Conservation (phyloP, 2,329 filamentous ascomycete species). For the Ceratocystiopsis sp. region DNA sequence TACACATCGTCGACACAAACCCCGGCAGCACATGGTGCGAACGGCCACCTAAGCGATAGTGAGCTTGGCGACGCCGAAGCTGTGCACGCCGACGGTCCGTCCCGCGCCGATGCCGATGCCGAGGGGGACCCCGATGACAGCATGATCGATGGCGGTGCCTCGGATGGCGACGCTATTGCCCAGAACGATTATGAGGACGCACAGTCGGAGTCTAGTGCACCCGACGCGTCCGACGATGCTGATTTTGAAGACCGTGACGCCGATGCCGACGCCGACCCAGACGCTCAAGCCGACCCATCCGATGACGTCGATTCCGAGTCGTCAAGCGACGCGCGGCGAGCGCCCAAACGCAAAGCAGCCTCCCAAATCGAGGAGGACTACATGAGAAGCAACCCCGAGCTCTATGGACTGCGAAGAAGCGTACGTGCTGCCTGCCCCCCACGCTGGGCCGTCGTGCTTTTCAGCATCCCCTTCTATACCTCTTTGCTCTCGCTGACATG, state of each 20-base stretch:
- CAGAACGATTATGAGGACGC: constrained; percentile 22
- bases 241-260: constrained; percentile 49
- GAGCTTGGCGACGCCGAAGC: constrained; percentile 56
- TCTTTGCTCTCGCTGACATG: constrained; percentile 15
- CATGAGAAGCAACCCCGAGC: constrained; percentile 79
- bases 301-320: constrained; percentile 43
- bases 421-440: constrained; percentile 34
- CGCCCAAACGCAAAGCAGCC: constrained; percentile 54
- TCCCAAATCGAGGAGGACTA: constrained; percentile 56
- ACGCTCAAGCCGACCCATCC: constrained; percentile 53
- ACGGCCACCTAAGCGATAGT: constrained; percentile 45
- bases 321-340: constrained; percentile 53
- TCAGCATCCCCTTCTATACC: not conserved
- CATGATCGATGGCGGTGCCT: too few relatives aligned
- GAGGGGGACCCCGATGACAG: constrained; percentile 26
- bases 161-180: constrained; percentile 9
- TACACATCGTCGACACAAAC: constrained; percentile 39
- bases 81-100: constrained; percentile 26
- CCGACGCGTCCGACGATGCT: constrained; percentile 46
- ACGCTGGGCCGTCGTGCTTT: constrained; percentile 1
- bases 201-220: constrained; percentile 29
- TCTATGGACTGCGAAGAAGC: constrained; percentile 88
- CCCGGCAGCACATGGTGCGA: constrained; percentile 20
- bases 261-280: constrained; percentile 47
- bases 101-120: constrained; percentile 24